A percentile compares a stretch with the other conserved stretches of the same genome.
phyloP scores from a whole-genome alignment of 352 stramenopile species.

The Globisporangium cystogenes region DNA sequence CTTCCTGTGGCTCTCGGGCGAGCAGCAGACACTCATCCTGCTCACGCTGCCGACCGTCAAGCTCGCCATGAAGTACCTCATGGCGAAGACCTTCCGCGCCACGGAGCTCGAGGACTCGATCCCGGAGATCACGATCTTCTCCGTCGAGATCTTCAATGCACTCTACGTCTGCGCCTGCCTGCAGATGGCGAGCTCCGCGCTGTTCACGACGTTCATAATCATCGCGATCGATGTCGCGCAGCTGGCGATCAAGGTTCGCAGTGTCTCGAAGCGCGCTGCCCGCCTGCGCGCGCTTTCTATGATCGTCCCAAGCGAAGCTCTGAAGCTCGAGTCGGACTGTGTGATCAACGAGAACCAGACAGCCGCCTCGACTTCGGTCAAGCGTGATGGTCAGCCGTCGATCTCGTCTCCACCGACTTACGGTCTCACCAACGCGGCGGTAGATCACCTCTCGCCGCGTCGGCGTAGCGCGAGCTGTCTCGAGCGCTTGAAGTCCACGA shows the following conservation, averaged over 20 bases:
- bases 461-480: not conserved
- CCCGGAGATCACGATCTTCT: constrained; percentile 32
- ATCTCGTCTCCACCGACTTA: not conserved
- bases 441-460: no score
- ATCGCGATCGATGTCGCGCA: not conserved
- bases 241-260: not conserved
- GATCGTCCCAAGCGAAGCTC: no score
- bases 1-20: constrained; percentile 14
- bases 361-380: no score
- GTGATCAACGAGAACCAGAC: not conserved
- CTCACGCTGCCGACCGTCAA: constrained; percentile 14
- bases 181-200: constrained; percentile 6
- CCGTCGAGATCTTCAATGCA: constrained; percentile 34
- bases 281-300: no score
- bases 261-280: no score
- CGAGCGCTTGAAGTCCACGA: no score
- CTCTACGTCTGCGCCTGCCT: constrained; percentile 35
- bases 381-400: no score
- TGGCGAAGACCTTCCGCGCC: constrained; percentile 13
- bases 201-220: not conserved
- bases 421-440: no score
- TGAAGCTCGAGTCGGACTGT: not conserved
- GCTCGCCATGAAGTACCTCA: constrained; percentile 21
- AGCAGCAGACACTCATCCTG: constrained; percentile 6
- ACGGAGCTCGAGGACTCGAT: constrained; percentile 25